Conservation (phyloP, 305 asterid species). For the Rubia balearica region DNA sequence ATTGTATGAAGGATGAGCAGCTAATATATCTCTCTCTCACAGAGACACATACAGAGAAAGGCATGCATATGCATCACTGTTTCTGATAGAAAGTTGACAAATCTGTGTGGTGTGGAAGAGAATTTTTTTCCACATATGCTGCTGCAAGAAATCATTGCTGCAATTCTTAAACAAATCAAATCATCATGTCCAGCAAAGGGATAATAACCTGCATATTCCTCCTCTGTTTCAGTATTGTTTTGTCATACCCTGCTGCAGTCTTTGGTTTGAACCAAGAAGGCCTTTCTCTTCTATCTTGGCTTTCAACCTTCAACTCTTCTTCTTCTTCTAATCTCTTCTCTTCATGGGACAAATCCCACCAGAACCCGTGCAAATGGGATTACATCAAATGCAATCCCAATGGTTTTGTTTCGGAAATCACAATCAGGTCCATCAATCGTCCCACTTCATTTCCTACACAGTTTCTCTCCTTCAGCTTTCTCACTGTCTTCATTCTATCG, state of each 20-base stretch:
- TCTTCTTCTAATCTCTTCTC: slow-evolving; percentile 39
- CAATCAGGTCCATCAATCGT: slow-evolving; percentile 37
- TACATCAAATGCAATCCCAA: slow-evolving; percentile 42
- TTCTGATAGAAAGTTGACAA: slow-evolving; percentile 14
- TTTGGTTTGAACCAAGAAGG: slow-evolving; percentile 57
- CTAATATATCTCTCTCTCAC: not conserved
- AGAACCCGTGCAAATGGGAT: slow-evolving; percentile 63
- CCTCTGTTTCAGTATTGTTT: slow-evolving; percentile 29
- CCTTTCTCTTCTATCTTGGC: slow-evolving; percentile 54
- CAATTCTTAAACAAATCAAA: slow-evolving; percentile 16
- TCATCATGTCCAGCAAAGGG: slow-evolving; percentile 41
- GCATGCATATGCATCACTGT: slow-evolving; percentile 8
- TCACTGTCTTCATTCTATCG: slow-evolving; percentile 37
- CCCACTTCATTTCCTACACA: slow-evolving; percentile 46
- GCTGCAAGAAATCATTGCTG: slow-evolving; percentile 8
- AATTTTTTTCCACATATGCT: not conserved
- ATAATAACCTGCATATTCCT: slow-evolving; percentile 22
- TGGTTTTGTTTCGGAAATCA: slow-evolving; percentile 41
- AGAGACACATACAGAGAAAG: not conserved
- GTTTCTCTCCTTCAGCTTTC: slow-evolving; percentile 42
- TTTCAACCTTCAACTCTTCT: slow-evolving; percentile 51
- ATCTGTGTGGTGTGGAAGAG: slow-evolving; percentile 18
- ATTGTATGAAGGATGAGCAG: slow-evolving; percentile 13
- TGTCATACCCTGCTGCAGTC: slow-evolving; percentile 30
- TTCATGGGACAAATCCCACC: slow-evolving; percentile 44